A percentile compares a stretch with the other conserved stretches of the same genome.
Evolutionary conservation across 2,329 filamentous ascomycete genomes (phyloP).

Genomic region (Aspergillus sp.): DNA sequence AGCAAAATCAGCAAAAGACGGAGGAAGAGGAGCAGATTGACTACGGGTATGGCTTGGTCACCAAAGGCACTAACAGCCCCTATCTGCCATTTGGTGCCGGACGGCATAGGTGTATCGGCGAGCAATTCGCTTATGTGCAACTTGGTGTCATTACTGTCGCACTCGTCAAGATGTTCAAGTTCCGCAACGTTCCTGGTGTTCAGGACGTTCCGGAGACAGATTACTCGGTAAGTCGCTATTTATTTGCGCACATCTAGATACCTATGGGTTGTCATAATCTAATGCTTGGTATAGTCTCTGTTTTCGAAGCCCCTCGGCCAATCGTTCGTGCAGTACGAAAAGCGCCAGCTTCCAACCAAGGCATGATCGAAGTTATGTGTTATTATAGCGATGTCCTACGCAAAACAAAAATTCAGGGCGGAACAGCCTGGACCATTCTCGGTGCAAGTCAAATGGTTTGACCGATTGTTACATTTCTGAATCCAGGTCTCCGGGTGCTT

Average conservation of each 20-base stretch:
- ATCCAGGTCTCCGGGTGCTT: neutral
- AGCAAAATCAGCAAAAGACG: conserved; percentile 35
- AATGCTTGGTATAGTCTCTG: conserved; percentile 38
- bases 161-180: conserved; percentile 69
- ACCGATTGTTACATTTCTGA: too few relatives aligned
- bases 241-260: neutral
- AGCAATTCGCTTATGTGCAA: conserved; percentile 93
- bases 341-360: conserved; percentile 21
- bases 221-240: conserved; percentile 40
- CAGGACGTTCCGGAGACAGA: conserved; percentile 42
- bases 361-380: conserved; percentile 11
- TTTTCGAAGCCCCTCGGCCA: conserved; percentile 67
- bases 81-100: conserved; percentile 94
- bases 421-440: neutral
- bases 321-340: conserved; percentile 67
- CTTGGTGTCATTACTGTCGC: conserved; percentile 75
- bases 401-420: neutral
- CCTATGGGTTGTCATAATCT: neutral
- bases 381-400: neutral
- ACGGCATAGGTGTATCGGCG: conserved; percentile 87
- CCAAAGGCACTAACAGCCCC: conserved; percentile 79
- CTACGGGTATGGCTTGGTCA: conserved; percentile 88
- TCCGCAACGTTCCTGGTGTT: conserved; percentile 49
- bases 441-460: too few relatives aligned
- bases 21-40: conserved; percentile 68